Conservation (phyloP, 768 basidiomycete genomes). For the Exsudoporus frostii region DNA sequence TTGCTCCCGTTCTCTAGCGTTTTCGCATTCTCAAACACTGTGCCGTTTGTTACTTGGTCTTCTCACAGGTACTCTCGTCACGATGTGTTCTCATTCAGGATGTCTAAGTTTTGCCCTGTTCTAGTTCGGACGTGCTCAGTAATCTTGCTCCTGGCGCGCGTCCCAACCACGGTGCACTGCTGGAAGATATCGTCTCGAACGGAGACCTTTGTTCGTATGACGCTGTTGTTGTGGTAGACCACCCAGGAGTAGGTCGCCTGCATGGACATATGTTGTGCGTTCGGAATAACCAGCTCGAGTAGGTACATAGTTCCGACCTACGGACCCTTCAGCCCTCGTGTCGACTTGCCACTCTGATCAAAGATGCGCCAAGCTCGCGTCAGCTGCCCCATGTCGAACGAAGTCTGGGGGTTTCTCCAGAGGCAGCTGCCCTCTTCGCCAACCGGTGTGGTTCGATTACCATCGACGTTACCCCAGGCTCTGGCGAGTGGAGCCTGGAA, state of each 20-base stretch:
- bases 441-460: slow-evolving; percentile 51
- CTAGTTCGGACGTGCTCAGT: slow-evolving; percentile 50
- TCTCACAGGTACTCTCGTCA: slow-evolving; percentile 48
- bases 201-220: slow-evolving; percentile 60
- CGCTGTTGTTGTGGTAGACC: slow-evolving; percentile 64
- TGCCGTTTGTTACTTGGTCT: slow-evolving; percentile 70
- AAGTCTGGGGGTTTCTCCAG: slow-evolving; percentile 27
- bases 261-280: background rate
- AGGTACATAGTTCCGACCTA: slow-evolving; percentile 80
- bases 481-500: slow-evolving; percentile 35
- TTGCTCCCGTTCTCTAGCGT: slow-evolving; percentile 41
- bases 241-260: slow-evolving; percentile 59
- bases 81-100: background rate
- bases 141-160: slow-evolving; percentile 36
- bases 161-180: slow-evolving; percentile 32
- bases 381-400: slow-evolving; percentile 60
- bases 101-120: background rate
- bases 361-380: slow-evolving; percentile 49
- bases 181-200: slow-evolving; percentile 43
- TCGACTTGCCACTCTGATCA: slow-evolving; percentile 45
- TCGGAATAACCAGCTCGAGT: slow-evolving; percentile 3
- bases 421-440: slow-evolving; percentile 44
- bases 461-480: slow-evolving; percentile 41
- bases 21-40: slow-evolving; percentile 58
- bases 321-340: slow-evolving; percentile 54